phyloP scores from a whole-genome alignment of 2,329 filamentous ascomycete species.

The Aspergillus latus region DNA sequence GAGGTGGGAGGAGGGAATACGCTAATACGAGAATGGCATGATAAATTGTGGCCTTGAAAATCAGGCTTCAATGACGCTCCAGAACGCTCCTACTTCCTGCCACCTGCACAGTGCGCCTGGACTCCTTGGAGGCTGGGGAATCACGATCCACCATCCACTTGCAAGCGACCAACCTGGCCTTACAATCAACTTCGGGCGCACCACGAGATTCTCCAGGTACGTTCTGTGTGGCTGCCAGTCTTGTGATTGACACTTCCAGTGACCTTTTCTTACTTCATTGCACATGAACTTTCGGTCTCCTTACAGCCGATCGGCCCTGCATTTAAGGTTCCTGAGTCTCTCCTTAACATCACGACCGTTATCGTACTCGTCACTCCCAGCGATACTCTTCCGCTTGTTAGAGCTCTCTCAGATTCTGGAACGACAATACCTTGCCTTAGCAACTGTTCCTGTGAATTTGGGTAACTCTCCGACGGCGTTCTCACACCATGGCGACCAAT shows the following conservation, averaged over 20 bases:
- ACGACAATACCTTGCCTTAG: neutral
- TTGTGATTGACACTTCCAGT: constrained; percentile 18
- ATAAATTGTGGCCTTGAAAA: constrained; percentile 13
- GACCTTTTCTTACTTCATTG: constrained; percentile 16
- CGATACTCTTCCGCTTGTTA: neutral
- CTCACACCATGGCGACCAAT: constrained; percentile 42
- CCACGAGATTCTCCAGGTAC: constrained; percentile 4
- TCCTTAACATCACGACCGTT: constrained; percentile 9
- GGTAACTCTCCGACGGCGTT: constrained; percentile 10
- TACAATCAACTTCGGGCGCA: constrained; percentile 12
- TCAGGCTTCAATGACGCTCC: constrained; percentile 18
- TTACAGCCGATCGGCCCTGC: constrained; percentile 9
- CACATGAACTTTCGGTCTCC: constrained; percentile 9
- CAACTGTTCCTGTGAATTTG: neutral
- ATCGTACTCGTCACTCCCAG: constrained; percentile 3
- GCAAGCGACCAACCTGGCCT: constrained; percentile 16
- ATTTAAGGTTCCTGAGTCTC: constrained; percentile 7
- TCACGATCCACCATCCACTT: constrained; percentile 2
- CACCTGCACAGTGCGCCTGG: neutral
- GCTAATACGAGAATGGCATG: neutral
- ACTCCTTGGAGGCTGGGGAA: constrained; percentile 2
- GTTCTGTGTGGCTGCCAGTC: constrained; percentile 5
- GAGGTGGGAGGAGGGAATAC: too few species aligned
- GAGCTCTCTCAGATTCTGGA: neutral
- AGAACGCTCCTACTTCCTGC: neutral